Conservation (phyloP, 208 protist genomes). For the Acanthamoeba royreba region DNA sequence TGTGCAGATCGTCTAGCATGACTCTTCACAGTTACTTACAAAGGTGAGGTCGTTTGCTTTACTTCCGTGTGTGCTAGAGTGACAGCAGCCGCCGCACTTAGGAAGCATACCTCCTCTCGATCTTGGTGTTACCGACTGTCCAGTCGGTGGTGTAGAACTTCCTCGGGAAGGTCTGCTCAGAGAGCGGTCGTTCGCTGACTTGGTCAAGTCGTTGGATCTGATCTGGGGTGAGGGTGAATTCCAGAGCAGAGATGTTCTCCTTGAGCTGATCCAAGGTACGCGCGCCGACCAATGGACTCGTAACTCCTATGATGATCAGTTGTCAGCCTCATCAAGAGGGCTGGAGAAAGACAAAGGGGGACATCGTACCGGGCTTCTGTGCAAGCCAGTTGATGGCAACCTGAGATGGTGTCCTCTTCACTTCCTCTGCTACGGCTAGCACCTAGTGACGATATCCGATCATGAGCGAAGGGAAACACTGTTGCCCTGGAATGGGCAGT, state of each 20-base stretch:
- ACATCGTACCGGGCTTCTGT: background rate
- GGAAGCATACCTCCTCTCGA: background rate
- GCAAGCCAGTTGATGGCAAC: constrained; percentile 12
- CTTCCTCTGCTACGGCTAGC: background rate
- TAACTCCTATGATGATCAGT: too few relatives aligned
- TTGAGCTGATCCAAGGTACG: constrained; percentile 28
- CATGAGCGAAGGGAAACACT: too few relatives aligned
- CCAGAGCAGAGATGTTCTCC: background rate
- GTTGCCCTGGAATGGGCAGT: too few relatives aligned
- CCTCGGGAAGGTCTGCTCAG: background rate
- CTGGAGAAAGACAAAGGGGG: background rate
- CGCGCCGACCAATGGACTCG: background rate
- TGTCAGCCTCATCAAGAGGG: background rate
- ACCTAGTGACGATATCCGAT: background rate
- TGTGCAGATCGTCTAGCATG: too few relatives aligned
- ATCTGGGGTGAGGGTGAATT: background rate
- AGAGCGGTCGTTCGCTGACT: background rate
- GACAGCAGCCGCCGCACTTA: too few relatives aligned
- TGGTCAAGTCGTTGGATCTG: background rate
- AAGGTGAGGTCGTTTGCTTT: too few relatives aligned
- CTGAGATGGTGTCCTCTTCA: background rate
- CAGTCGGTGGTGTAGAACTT: background rate
- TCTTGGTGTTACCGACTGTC: background rate
- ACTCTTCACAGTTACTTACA: too few relatives aligned
- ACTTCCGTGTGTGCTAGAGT: too few relatives aligned